phyloP scores from a whole-genome alignment of 2,329 filamentous ascomycete species.

The Nemania serpens region DNA sequence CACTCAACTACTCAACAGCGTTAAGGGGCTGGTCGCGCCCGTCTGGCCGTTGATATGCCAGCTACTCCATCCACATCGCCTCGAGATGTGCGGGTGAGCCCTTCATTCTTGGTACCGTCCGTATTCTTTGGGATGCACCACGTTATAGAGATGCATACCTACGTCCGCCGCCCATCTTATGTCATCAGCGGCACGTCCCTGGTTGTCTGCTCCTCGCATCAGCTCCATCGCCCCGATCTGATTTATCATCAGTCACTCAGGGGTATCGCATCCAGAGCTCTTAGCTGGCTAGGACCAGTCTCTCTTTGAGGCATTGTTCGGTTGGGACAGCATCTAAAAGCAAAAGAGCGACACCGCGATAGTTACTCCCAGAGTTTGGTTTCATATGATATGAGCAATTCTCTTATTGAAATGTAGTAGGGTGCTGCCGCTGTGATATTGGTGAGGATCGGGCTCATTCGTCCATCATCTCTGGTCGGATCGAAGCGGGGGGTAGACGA shows the following conservation, averaged over 20 bases:
- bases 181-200: neutral
- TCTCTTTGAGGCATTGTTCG: neutral
- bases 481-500: conserved; percentile 33
- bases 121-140: conserved; percentile 10
- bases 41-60: neutral
- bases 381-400: no score
- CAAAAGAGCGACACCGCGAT: neutral
- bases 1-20: conserved; percentile 2
- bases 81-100: neutral
- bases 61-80: conserved; percentile 5
- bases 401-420: neutral
- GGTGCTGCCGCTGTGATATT: conserved; percentile 17
- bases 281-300: neutral
- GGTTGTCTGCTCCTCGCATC: conserved; percentile 2
- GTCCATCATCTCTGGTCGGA: conserved; percentile 25
- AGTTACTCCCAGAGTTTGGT: neutral
- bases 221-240: conserved; percentile 9
- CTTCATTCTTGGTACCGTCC: neutral
- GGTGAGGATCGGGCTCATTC: conserved; percentile 22
- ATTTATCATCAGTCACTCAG: conserved; percentile 10
- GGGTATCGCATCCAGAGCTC: neutral
- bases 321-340: neutral
- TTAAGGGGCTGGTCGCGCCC: neutral
- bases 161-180: conserved; percentile 4
- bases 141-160: conserved; percentile 14